Conservation (phyloP, 148 eudicot genomes). For the Polygonum maritimum region DNA sequence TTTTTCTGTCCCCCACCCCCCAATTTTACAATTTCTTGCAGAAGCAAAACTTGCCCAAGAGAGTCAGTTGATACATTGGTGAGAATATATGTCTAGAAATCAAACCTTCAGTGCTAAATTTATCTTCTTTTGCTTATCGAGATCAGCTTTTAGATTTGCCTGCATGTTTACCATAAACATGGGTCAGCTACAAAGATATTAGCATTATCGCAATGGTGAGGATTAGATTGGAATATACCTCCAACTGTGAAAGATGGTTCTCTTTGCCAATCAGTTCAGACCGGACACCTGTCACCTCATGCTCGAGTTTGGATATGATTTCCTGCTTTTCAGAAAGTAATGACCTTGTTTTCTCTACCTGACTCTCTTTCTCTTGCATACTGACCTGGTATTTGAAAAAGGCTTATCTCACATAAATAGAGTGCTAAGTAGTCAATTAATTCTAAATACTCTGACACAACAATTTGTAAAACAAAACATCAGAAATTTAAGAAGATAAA, state of each 20-base stretch:
- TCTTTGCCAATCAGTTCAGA: constrained; percentile 49
- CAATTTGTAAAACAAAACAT: background rate
- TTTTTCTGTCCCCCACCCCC: background rate
- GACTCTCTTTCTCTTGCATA: constrained; percentile 49
- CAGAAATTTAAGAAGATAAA: background rate
- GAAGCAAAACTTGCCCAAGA: background rate
- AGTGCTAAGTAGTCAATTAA: too few species aligned
- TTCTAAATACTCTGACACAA: background rate
- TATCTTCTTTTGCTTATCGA: constrained; percentile 44
- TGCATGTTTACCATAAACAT: constrained; percentile 13
- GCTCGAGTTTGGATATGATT: constrained; percentile 47
- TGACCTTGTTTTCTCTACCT: constrained; percentile 48
- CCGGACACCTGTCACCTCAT: constrained; percentile 47
- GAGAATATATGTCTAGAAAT: background rate
- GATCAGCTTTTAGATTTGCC: constrained; percentile 46
- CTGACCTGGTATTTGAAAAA: constrained; percentile 17
- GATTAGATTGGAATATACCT: constrained; percentile 23
- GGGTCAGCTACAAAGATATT: background rate
- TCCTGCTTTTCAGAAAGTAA: constrained; percentile 45
- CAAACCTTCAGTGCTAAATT: constrained; percentile 23
- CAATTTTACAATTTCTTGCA: background rate
- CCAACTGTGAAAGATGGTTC: constrained; percentile 34
- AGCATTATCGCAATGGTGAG: background rate
- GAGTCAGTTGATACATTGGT: background rate
- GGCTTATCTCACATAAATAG: background rate